phyloP scores from a whole-genome alignment of 1,284 basidiomycete species.

The Cryptococcus deneoformans region DNA sequence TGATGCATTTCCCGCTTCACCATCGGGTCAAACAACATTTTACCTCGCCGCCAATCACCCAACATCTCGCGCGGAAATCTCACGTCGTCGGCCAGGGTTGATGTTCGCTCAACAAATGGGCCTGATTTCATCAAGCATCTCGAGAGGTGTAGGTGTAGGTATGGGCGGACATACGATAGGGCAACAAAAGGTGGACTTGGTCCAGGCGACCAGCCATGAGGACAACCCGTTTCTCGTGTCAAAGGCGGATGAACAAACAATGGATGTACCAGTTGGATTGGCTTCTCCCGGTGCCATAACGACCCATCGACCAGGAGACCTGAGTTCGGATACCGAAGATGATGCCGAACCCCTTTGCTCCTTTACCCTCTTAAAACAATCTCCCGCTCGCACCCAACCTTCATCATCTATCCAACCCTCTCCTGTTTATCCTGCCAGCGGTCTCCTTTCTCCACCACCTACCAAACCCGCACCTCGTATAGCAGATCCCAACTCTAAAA shows the following conservation, averaged over 20 bases:
- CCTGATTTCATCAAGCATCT: constrained; percentile 17
- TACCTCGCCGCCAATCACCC: constrained; percentile 25
- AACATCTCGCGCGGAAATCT: constrained; percentile 9
- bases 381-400: not conserved
- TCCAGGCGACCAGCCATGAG: constrained; percentile 12
- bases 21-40: constrained; percentile 39
- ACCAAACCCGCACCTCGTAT: constrained; percentile 16
- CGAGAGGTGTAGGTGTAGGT: constrained; percentile 38
- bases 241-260: not conserved
- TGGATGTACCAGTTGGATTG: constrained; percentile 10
- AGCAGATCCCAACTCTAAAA: not conserved
- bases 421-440: not conserved
- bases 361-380: not conserved
- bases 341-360: constrained; percentile 3
- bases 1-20: constrained; percentile 17
- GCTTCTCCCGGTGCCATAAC: constrained; percentile 18
- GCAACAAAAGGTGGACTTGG: constrained; percentile 31
- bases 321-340: constrained; percentile 6
- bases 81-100: constrained; percentile 36
- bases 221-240: constrained; percentile 29
- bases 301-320: constrained; percentile 8
- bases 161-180: constrained; percentile 34
- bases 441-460: constrained; percentile 19
- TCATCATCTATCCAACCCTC: not conserved
- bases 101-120: constrained; percentile 48